Base-by-base conservation (phyloP, 108 stramenopile species). In the Cyclotella kingstonii region DNA sequence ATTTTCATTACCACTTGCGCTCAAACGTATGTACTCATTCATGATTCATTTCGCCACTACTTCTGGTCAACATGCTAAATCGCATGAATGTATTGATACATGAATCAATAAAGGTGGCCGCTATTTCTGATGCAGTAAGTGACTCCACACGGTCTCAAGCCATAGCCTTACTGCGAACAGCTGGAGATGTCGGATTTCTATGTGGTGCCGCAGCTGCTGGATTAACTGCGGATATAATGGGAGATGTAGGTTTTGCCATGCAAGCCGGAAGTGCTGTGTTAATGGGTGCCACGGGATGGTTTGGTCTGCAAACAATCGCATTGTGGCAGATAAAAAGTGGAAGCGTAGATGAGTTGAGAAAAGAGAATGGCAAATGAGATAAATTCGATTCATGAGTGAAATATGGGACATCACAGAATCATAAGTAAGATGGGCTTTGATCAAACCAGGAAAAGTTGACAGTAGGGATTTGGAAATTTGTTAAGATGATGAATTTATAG, bases 121-220 rank as follows among this genome's bases (percentile, higher is more conserved):
- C 84, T 66, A 73, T 90, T 10, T 78, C 83, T 5, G 87, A 93
- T 69, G 36, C 53, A 10, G 83, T 85, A 11, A 66, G 67, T 30
- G 87, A 86, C 29, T 35, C 55, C 5, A 61, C 81, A 41, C 72
- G 92, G 49, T 89, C 92, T 5, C 92, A 93, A 56, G 86, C 89
- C 8, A 84, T 93, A 46, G 92, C 89, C 1, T 43, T 93, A 46
- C 49, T 93, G 18, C 47, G 92, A 49, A 93, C 92, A 1, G 62
- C 83, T 15, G 89, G 92, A 3, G 92, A 93, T 59, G 89, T 90
- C 18, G 92, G 92, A 14, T 89, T 89, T 27, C 62, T 90, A 26
- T 52, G 86, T n/a, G 92, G 92, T 21, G 92, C 92, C 7, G 74
- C 78, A 3, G 52, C 70, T 8, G 84, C 81, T 40, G 92, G 92